These are phyloP conservation scores for Scytalidium lignicola DNA, from an alignment of 2,329 filamentous ascomycete species.

Conservation along the genomic window DNA sequence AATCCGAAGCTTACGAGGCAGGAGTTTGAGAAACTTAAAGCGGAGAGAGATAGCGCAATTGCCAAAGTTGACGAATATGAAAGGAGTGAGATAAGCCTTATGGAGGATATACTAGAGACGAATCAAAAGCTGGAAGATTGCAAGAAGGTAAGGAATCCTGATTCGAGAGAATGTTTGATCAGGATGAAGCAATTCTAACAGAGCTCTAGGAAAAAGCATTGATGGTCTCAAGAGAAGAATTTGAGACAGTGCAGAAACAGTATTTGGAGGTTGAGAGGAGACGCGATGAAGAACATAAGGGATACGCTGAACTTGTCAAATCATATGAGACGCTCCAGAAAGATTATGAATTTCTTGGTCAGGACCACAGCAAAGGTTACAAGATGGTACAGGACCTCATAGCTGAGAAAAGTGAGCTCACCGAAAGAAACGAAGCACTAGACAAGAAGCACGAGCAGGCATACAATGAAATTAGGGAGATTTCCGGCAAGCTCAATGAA, in stretches of 20 bases:
- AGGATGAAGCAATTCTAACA: too few species aligned
- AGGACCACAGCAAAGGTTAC: not conserved
- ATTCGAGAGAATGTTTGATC: too few species aligned
- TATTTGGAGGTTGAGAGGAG: not conserved
- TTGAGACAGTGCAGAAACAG: not conserved
- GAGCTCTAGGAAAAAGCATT: too few species aligned
- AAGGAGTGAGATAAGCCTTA: too few species aligned
- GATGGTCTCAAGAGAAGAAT: too few species aligned
- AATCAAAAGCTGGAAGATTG: too few species aligned
- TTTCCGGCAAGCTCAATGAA: not conserved
- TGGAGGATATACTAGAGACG: too few species aligned
- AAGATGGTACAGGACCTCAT: not conserved
- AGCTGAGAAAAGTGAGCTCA: not conserved
- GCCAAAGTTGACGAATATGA: not conserved
- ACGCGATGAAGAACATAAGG: not conserved
- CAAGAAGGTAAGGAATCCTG: too few species aligned
- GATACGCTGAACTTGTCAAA: not conserved
- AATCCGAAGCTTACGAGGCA: too few species aligned
- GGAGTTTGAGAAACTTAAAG: not conserved
- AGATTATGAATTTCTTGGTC: not conserved
- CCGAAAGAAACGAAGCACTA: not conserved
- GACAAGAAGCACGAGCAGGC: too few species aligned
- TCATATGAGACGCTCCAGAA: not conserved
- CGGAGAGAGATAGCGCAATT: not conserved
- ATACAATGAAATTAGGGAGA: too few species aligned